These are phyloP conservation scores for Nitzschia sp. DNA, from an alignment of 108 stramenopile genomes.

Conservation along the genomic window DNA sequence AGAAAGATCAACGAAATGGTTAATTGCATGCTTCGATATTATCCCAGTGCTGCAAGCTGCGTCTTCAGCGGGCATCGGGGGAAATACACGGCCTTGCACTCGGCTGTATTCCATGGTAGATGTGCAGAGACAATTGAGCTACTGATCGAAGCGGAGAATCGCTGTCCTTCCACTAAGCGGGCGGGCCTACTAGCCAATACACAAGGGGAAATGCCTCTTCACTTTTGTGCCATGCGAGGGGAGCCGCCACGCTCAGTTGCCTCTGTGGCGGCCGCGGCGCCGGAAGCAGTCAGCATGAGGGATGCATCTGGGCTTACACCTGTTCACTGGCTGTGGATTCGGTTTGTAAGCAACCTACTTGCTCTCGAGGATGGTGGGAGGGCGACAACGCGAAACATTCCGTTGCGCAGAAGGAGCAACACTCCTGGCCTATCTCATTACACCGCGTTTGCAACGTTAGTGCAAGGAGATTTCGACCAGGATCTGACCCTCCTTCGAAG, in stretches of 20 bases:
- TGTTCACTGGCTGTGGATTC: conserved; percentile 75
- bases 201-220: conserved; percentile 74
- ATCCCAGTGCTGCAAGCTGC: conserved; percentile 58
- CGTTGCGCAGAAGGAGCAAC: background rate
- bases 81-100: conserved; percentile 78
- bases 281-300: conserved; percentile 56
- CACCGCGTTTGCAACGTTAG: conserved; percentile 54
- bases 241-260: conserved; percentile 66
- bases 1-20: conserved; percentile 68
- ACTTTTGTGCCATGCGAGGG: conserved; percentile 80
- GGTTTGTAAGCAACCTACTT: conserved; percentile 66
- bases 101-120: conserved; percentile 79
- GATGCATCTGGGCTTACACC: conserved; percentile 76
- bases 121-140: conserved; percentile 67
- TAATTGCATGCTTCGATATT: conserved; percentile 63
- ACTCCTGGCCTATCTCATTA: conserved; percentile 9
- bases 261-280: conserved; percentile 60
- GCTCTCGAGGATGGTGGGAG: conserved; percentile 52
- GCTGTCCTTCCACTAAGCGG: conserved; percentile 16
- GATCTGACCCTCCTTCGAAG: conserved; percentile 45
- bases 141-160: conserved; percentile 55
- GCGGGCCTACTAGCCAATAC: conserved; percentile 66
- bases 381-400: conserved; percentile 14
- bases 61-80: conserved; percentile 67
- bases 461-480: conserved; percentile 50